These are phyloP conservation scores for Leccinum pachyderme DNA, from an alignment of 1,284 basidiomycete species.

Conservation along the genomic window DNA sequence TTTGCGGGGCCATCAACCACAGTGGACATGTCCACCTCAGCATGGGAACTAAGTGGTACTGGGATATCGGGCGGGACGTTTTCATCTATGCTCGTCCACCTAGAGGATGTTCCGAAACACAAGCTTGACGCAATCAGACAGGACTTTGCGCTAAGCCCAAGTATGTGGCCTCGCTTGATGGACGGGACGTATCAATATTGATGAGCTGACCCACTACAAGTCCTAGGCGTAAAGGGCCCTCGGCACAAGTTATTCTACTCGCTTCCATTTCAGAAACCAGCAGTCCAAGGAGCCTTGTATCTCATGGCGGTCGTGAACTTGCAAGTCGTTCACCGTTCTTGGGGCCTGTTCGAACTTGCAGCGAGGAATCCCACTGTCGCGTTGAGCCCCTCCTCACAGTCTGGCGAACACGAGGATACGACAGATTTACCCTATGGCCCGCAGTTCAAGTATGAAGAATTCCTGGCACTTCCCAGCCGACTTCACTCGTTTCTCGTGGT, in stretches of 20 bases:
- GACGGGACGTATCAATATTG: not conserved
- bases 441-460: conserved; percentile 75
- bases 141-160: conserved; percentile 57
- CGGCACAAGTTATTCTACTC: conserved; percentile 44
- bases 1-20: conserved; percentile 37
- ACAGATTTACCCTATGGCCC: conserved; percentile 52
- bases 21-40: conserved; percentile 40
- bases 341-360: conserved; percentile 59
- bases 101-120: conserved; percentile 49
- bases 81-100: conserved; percentile 45
- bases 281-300: conserved; percentile 56
- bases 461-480: conserved; percentile 43
- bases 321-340: conserved; percentile 75
- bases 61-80: conserved; percentile 73
- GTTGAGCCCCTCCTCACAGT: conserved; percentile 3
- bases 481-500: conserved; percentile 41
- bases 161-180: conserved; percentile 34
- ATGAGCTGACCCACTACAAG: conserved; percentile 28
- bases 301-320: conserved; percentile 65
- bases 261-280: conserved; percentile 44
- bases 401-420: conserved; percentile 13
- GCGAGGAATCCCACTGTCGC: conserved; percentile 25
- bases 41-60: conserved; percentile 47
- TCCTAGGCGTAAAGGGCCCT: conserved; percentile 41
- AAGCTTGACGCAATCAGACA: conserved; percentile 34